phyloP scores from a whole-genome alignment of 1,284 basidiomycete genomes.

The Cutaneotrichosporon sp. region DNA sequence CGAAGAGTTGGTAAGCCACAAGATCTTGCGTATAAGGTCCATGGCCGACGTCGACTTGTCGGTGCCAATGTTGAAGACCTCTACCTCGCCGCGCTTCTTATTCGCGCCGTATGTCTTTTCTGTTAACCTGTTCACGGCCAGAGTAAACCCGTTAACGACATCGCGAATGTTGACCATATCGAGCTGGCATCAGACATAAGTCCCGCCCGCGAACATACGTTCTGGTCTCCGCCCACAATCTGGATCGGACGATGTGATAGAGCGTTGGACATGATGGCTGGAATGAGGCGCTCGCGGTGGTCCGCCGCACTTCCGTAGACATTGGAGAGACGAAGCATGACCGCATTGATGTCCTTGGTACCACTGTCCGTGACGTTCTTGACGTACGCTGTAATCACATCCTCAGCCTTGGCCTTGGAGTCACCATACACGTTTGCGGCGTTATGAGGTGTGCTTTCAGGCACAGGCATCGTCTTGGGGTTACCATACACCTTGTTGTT shows the following conservation, averaged over 20 bases:
- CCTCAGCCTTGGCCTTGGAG: constrained; percentile 28
- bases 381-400: constrained; percentile 15
- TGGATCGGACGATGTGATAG: constrained; percentile 32
- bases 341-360: constrained; percentile 16
- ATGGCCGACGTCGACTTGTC: constrained; percentile 19
- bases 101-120: neutral
- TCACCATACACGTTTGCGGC: constrained; percentile 32
- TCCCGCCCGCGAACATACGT: constrained; percentile 13
- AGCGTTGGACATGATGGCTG: constrained; percentile 28
- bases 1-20: constrained; percentile 29
- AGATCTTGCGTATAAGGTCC: constrained; percentile 25
- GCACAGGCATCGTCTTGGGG: constrained; percentile 21
- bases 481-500: constrained; percentile 26
- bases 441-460: constrained; percentile 20
- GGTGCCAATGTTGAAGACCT: constrained; percentile 30
- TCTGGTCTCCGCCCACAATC: constrained; percentile 35
- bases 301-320: constrained; percentile 32
- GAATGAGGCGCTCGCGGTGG: constrained; percentile 32
- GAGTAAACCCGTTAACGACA: constrained; percentile 25
- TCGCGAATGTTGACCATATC: constrained; percentile 35
- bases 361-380: neutral
- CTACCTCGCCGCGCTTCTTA: constrained; percentile 11
- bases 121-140: constrained; percentile 20
- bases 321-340: constrained; percentile 30
- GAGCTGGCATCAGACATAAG: constrained; percentile 9